Conservation (phyloP, 441 rosid species). For the Brassica hybrid region DNA sequence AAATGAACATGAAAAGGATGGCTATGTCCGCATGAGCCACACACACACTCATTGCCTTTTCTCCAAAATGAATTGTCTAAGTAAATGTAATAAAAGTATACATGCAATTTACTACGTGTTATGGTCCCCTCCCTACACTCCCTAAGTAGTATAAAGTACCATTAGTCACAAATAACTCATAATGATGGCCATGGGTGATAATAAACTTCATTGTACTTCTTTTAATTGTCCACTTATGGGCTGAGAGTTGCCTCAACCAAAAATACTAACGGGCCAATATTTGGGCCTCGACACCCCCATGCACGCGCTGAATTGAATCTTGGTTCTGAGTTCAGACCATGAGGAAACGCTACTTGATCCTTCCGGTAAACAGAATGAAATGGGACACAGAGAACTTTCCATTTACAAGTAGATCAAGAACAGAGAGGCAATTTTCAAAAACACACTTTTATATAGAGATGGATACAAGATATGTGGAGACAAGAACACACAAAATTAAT, state of each 20-base stretch:
- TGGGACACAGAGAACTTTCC: neutral
- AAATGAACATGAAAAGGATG: slow-evolving; percentile 39
- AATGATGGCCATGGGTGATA: slow-evolving; percentile 1
- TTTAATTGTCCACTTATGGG: neutral
- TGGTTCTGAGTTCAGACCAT: no score
- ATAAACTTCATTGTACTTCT: neutral
- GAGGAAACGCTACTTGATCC: neutral
- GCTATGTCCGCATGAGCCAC: slow-evolving; percentile 32
- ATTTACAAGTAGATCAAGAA: neutral
- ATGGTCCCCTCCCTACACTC: slow-evolving; percentile 12
- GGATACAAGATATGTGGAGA: neutral
- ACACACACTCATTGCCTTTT: slow-evolving; percentile 31
- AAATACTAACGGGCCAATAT: neutral
- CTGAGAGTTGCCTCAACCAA: neutral
- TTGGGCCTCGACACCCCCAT: neutral
- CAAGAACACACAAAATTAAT: neutral
- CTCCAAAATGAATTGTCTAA: neutral
- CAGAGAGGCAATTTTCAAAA: neutral
- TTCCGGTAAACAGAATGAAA: neutral
- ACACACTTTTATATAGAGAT: neutral
- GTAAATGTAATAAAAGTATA: slow-evolving; percentile 14
- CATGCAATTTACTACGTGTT: slow-evolving; percentile 16
- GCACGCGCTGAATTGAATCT: no score
- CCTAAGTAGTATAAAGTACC: neutral
- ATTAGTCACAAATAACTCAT: slow-evolving; percentile 1